Evolutionary conservation across 2,329 filamentous ascomycete species (phyloP).

Genomic region (Colletotrichum tofieldiae): DNA sequence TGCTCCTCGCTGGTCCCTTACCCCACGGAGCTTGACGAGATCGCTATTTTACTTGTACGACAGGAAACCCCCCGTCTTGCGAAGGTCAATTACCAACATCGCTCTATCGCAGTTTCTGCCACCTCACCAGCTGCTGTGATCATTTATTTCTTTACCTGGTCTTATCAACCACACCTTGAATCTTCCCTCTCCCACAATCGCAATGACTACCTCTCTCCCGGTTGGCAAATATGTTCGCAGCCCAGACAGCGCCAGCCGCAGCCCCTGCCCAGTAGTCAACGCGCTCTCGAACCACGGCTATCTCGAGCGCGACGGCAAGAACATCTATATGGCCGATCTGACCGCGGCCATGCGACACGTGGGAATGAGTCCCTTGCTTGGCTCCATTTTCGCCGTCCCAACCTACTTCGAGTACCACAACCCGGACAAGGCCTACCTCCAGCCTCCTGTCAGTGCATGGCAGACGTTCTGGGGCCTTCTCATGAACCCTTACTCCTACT

Average conservation of each 20-base stretch:
- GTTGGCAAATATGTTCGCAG: conserved; percentile 6
- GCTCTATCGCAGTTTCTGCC: background rate
- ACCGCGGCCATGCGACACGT: background rate
- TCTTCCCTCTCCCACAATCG: background rate
- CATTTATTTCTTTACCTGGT: background rate
- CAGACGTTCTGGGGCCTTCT: background rate
- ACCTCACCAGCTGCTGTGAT: background rate
- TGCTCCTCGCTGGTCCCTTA: background rate
- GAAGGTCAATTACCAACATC: background rate
- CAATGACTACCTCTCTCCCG: background rate
- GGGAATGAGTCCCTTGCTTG: conserved; percentile 6
- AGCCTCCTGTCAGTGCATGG: background rate
- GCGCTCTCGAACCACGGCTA: conserved; percentile 61
- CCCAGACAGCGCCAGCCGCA: conserved; percentile 23
- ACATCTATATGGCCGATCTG: conserved; percentile 48
- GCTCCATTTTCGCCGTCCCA: background rate
- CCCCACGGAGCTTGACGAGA: background rate
- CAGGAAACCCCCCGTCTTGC: background rate
- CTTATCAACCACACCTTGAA: background rate
- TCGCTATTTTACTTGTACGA: background rate
- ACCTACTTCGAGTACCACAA: conserved; percentile 6
- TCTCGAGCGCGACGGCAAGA: conserved; percentile 57
- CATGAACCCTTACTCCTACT: background rate
- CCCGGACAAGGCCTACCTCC: background rate
- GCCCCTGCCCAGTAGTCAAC: conserved; percentile 61